phyloP scores from a whole-genome alignment of 2,329 filamentous ascomycete genomes.

The Tolypocladium tropicale region DNA sequence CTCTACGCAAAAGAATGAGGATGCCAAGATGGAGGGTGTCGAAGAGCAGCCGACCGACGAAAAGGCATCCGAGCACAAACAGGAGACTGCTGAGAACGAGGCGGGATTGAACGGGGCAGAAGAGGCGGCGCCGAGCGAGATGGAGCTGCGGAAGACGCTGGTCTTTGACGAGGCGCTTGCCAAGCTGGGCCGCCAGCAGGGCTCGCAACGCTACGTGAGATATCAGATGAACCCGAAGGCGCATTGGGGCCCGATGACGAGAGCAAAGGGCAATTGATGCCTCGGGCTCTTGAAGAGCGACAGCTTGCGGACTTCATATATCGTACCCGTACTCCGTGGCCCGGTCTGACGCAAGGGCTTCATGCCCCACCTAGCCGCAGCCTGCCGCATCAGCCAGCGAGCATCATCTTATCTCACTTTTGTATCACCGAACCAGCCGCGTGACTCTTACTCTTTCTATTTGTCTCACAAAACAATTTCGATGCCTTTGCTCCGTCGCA shows the following conservation, averaged over 20 bases:
- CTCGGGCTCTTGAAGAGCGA: background rate
- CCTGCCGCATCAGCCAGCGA: background rate
- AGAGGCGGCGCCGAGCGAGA: slow-evolving; percentile 11
- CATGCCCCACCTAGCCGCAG: background rate
- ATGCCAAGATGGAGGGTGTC: slow-evolving; percentile 9
- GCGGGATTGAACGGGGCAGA: slow-evolving; percentile 8
- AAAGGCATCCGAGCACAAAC: slow-evolving; percentile 4
- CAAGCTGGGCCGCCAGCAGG: slow-evolving; percentile 58
- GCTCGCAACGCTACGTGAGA: slow-evolving; percentile 60
- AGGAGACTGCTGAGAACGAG: background rate
- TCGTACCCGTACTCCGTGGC: too few species aligned
- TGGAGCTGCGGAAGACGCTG: slow-evolving; percentile 45
- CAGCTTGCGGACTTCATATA: too few species aligned
- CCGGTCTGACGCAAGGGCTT: background rate
- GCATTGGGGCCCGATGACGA: slow-evolving; percentile 84
- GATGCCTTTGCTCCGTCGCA: background rate
- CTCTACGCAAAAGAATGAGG: slow-evolving; percentile 8
- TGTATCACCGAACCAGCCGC: background rate
- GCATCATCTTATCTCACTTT: background rate
- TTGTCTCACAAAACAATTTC: too few species aligned
- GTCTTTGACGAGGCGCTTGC: slow-evolving; percentile 73
- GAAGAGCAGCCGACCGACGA: slow-evolving; percentile 6
- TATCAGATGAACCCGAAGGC: slow-evolving; percentile 86
- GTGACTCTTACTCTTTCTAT: too few species aligned
- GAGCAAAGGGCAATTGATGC: slow-evolving; percentile 27